These are phyloP conservation scores for Delitschia confertaspora DNA, from an alignment of 495 filamentous ascomycete genomes.

Conservation along the genomic window DNA sequence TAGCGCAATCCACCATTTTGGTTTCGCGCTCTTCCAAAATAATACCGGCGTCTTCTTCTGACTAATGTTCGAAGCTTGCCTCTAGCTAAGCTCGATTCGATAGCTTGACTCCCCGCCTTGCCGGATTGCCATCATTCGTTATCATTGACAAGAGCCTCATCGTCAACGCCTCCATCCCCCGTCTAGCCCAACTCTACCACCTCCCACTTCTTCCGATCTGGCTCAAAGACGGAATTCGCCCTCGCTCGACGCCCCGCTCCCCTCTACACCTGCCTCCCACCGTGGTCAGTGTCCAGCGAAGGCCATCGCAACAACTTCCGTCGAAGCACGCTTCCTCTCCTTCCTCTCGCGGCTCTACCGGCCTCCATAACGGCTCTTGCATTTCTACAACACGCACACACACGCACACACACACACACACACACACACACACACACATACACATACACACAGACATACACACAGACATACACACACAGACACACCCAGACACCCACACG, in stretches of 20 bases:
- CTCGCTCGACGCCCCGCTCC: slow-evolving; percentile 14
- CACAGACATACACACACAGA: neutral
- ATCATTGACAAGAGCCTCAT: too few relatives aligned
- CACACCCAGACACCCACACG: neutral
- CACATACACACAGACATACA: neutral
- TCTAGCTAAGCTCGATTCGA: too few relatives aligned
- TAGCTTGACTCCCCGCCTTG: too few relatives aligned
- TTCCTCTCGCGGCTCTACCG: slow-evolving; percentile 49
- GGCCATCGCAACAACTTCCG: slow-evolving; percentile 30
- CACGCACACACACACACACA: neutral
- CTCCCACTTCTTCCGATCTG: slow-evolving; percentile 21
- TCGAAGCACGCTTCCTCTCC: slow-evolving; percentile 44
- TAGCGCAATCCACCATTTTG: too few relatives aligned
- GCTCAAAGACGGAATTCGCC: slow-evolving; percentile 21
- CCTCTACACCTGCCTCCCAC: slow-evolving; percentile 2
- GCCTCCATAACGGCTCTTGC: slow-evolving; percentile 42
- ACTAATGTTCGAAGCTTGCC: too few relatives aligned
- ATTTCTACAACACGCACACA: slow-evolving; percentile 20
- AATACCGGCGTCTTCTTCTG: too few relatives aligned
- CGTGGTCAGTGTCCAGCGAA: slow-evolving; percentile 17
- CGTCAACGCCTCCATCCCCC: slow-evolving; percentile 5
- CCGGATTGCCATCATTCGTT: too few relatives aligned
- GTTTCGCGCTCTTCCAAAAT: too few relatives aligned
- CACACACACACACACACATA: slow-evolving; percentile 2
- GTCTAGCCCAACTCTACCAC: slow-evolving; percentile 13